A percentile compares a stretch with the other conserved stretches of the same genome.
Conservation (phyloP, 75 land plant genomes). For the Cryptomeria japonica region DNA sequence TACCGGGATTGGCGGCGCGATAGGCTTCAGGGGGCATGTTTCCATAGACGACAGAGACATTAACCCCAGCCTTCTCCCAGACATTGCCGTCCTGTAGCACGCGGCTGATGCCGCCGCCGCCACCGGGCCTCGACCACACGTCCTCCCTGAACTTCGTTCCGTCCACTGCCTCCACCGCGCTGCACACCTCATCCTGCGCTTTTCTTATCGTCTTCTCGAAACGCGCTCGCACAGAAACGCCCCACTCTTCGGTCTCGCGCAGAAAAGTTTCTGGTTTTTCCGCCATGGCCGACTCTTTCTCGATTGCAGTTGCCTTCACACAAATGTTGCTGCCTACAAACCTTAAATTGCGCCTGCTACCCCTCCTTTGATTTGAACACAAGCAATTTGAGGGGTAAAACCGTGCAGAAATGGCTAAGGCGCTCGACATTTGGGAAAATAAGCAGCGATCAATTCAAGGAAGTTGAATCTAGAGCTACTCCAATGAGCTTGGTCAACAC, state of each 20-base stretch:
- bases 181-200: constrained; percentile 88
- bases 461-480: too few relatives aligned
- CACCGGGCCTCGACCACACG: constrained; percentile 94
- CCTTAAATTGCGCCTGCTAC: background rate
- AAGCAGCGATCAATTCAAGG: too few relatives aligned
- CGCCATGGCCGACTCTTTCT: constrained; percentile 65
- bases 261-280: constrained; percentile 80
- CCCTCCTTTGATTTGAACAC: background rate
- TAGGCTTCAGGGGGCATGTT: constrained; percentile 99
- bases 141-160: constrained; percentile 89
- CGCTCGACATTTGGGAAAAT: too few relatives aligned
- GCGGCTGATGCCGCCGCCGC: constrained; percentile 98
- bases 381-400: too few relatives aligned
- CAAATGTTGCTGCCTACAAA: background rate
- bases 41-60: constrained; percentile 99
- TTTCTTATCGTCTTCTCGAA: constrained; percentile 91
- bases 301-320: constrained; percentile 49
- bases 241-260: constrained; percentile 35
- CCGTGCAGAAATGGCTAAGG: too few relatives aligned
- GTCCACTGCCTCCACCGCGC: constrained; percentile 81
- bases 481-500: too few relatives aligned
- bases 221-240: constrained; percentile 61
- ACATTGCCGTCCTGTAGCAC: constrained; percentile 92
- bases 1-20: constrained; percentile 73
- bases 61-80: constrained; percentile 98